Conservation (phyloP, 345 rosid species). For the Boechera retrofracta region DNA sequence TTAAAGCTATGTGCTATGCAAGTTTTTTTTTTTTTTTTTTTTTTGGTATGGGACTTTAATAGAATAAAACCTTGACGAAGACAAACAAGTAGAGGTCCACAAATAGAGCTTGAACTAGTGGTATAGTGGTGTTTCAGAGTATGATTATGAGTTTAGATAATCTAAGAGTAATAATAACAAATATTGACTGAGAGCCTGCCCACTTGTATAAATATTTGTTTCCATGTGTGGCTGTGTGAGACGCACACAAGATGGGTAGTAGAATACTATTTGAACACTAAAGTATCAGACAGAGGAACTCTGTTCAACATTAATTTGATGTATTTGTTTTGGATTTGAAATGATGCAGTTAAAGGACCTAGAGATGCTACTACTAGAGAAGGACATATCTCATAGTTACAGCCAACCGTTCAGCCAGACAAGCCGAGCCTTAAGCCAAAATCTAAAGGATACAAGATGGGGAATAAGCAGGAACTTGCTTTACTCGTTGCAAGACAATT, state of each 20-base stretch:
- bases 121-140: neutral
- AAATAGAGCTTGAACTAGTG: neutral
- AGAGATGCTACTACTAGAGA: constrained; percentile 87
- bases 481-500: constrained; percentile 75
- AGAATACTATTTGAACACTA: neutral
- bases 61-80: constrained; percentile 18
- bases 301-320: constrained; percentile 22
- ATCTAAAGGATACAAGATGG: constrained; percentile 68
- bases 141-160: neutral
- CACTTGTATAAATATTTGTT: neutral
- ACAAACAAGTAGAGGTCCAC: constrained; percentile 13
- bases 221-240: neutral
- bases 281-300: neutral
- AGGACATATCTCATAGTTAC: constrained; percentile 80
- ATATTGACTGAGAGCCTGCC: neutral
- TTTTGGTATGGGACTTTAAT: neutral
- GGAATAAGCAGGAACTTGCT: constrained; percentile 52
- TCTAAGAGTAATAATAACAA: neutral
- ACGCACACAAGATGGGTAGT: neutral
- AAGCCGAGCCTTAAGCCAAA: constrained; percentile 93
- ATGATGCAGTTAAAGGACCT: constrained; percentile 81
- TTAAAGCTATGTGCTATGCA: constrained; percentile 31
- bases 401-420: constrained; percentile 94
- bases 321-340: constrained; percentile 1
- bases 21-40: neutral